Evolutionary conservation across 495 filamentous ascomycete genomes (phyloP).

Genomic region (Podospora sp.): DNA sequence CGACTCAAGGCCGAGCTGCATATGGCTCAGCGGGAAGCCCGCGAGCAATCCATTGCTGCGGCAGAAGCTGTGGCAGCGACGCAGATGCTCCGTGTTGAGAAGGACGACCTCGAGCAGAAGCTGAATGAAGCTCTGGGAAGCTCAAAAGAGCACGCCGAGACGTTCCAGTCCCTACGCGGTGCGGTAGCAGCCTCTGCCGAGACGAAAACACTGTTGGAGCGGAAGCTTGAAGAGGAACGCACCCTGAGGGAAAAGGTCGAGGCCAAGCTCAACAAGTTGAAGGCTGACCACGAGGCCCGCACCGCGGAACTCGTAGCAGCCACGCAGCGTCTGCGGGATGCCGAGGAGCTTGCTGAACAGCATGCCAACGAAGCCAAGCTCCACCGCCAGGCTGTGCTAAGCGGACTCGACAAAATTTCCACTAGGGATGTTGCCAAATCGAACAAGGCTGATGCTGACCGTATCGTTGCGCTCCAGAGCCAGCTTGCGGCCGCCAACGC

Average conservation of each 20-base stretch:
- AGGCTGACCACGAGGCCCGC: slow-evolving; percentile 81
- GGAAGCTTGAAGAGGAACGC: slow-evolving; percentile 83
- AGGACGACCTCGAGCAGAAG: slow-evolving; percentile 73
- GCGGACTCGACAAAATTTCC: slow-evolving; percentile 75
- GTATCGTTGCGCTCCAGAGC: slow-evolving; percentile 73
- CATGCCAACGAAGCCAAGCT: slow-evolving; percentile 84
- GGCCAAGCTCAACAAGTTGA: slow-evolving; percentile 74
- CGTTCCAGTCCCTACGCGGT: slow-evolving; percentile 72
- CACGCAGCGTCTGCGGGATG: slow-evolving; percentile 74
- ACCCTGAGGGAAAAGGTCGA: slow-evolving; percentile 75
- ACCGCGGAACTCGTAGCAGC: slow-evolving; percentile 76
- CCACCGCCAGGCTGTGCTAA: slow-evolving; percentile 80
- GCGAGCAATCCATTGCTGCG: slow-evolving; percentile 75
- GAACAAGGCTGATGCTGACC: slow-evolving; percentile 66
- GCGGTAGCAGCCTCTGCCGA: slow-evolving; percentile 78
- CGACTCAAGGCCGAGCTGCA: slow-evolving; percentile 83
- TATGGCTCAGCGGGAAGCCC: slow-evolving; percentile 66
- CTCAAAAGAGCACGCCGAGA: slow-evolving; percentile 69
- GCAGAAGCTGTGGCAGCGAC: slow-evolving; percentile 73
- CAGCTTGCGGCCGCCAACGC: slow-evolving; percentile 78
- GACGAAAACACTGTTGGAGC: slow-evolving; percentile 74
- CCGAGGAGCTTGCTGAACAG: slow-evolving; percentile 88
- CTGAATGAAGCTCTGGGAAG: slow-evolving; percentile 67
- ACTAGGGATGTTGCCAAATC: slow-evolving; percentile 53
- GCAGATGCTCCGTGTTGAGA: slow-evolving; percentile 78